Percentiles rank a stretch among this genome's conserved stretches.
phyloP scores from a whole-genome alignment of 345 rosid species.

The Euphorbia peplus region DNA sequence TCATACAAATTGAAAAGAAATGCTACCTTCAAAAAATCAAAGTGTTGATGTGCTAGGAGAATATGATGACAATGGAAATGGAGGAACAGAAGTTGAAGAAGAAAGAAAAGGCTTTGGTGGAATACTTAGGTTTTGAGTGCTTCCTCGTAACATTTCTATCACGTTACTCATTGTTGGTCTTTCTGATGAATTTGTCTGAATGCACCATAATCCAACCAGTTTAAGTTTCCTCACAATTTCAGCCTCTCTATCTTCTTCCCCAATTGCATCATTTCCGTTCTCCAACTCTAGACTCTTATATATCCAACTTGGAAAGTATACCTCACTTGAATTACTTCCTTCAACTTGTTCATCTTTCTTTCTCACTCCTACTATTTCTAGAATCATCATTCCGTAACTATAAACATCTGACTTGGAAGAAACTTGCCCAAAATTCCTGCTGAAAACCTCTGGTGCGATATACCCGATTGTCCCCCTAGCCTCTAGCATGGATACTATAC shows the following conservation, averaged over 20 bases:
- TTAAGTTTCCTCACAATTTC: background rate
- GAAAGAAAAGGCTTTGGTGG: conserved; percentile 3
- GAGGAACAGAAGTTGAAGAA: background rate
- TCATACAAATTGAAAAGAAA: no score
- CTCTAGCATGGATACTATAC: no score
- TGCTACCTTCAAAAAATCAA: no score
- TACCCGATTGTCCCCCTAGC: no score
- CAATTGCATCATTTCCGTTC: background rate
- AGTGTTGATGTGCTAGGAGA: no score
- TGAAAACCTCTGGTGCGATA: no score
- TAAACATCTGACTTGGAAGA: no score
- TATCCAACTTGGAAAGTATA: conserved; percentile 5
- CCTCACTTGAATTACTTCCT: background rate
- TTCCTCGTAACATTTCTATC: conserved; percentile 3
- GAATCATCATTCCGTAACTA: no score
- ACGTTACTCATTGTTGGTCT: conserved; percentile 8
- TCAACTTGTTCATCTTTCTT: background rate
- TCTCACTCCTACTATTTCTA: background rate
- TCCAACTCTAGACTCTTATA: background rate
- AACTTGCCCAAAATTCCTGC: no score
- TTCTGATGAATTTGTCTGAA: conserved; percentile 1
- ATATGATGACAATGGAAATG: no score
- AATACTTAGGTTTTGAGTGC: background rate
- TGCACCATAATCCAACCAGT: background rate
- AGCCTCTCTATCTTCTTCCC: background rate